Base-by-base conservation (phyloP, 148 eudicot species). In the Camellia granthamiana region DNA sequence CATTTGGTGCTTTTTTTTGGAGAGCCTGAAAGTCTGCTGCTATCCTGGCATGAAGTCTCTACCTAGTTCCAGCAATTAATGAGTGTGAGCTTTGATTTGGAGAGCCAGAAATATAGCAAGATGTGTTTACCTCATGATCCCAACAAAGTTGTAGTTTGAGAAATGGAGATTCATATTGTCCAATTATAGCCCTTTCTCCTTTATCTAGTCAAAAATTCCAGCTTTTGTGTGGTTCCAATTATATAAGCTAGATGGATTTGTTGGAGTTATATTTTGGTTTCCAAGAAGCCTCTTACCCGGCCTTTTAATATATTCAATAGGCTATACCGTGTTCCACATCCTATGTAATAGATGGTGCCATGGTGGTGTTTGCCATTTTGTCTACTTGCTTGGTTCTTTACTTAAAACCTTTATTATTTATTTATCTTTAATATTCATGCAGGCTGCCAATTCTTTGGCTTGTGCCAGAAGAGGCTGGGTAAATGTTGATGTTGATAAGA, bases 381-480 rank as follows among this genome's bases (percentile, higher is more conserved):
- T n/a, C 54, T 12, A 14, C 14, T 19, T 75, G 58, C 58, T 69
- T 75, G 62, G 54, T 61, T 82, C 38, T 30, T 42, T 61, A 60
- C 76, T 46, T 23, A 21, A 11, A 15, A 55, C 18, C 55, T 62
- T 78, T 23, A 43, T 14, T 49, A 4, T 49, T 49, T 49, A 49
- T 5, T 49, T 4, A 30, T 56, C 9, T 77, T 30, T 66, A 52
- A 41, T 63, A 11, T 65, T 8, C 59, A 72, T 82, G 84, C 87
- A 96, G 99, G 92, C 86, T 89, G 93, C 95, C 61, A 92, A 92
- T 84, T 92, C 99, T 59, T 77, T 96, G 79, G 89, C 95, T 59
- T 96, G 98, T 90, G 98, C 99, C 47, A 90, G 97, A 78, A 89
- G 91, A 84, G 99, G 99, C 77, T 96, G 99, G 99, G 85, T 96